Conservation (phyloP, 1,284 basidiomycete species). For the Thecaphora thlaspeos region DNA sequence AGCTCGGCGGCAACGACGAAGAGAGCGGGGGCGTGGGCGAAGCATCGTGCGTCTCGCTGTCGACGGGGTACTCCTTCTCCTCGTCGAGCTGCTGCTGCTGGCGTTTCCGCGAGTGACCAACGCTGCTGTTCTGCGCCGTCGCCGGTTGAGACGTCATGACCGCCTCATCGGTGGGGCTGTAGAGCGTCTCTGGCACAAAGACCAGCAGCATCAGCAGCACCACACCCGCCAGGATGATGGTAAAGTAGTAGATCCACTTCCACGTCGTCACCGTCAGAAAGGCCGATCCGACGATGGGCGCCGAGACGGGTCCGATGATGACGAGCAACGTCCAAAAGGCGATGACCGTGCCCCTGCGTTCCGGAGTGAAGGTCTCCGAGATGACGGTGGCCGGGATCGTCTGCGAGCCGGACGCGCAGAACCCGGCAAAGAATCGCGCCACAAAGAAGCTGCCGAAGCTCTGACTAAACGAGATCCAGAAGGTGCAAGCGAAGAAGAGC, state of each 20-base stretch:
- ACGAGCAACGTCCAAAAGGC: constrained; percentile 47
- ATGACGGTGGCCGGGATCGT: constrained; percentile 34
- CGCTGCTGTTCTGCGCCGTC: not conserved
- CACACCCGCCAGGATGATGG: constrained; percentile 49
- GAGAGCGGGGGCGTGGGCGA: constrained; percentile 15
- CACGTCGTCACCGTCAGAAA: constrained; percentile 46
- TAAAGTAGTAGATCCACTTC: constrained; percentile 54
- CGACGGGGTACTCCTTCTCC: constrained; percentile 1
- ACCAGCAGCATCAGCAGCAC: constrained; percentile 49
- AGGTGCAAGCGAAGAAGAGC: constrained; percentile 54
- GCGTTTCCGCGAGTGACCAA: not conserved
- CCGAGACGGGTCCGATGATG: constrained; percentile 50
- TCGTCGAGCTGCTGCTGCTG: constrained; percentile 1
- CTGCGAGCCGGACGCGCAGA: constrained; percentile 21
- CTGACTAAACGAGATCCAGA: constrained; percentile 54
- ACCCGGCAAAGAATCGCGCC: constrained; percentile 39
- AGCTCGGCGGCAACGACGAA: too few relatives aligned
- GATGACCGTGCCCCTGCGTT: constrained; percentile 57
- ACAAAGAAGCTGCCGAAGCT: constrained; percentile 34
- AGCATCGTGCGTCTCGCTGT: constrained; percentile 17
- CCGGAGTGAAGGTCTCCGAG: constrained; percentile 36
- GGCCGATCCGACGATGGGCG: constrained; percentile 55
- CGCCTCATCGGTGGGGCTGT: constrained; percentile 25
- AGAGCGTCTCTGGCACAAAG: constrained; percentile 58
- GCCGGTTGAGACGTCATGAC: not conserved